phyloP scores from a whole-genome alignment of 208 protist species.

The Leishmania tropica region DNA sequence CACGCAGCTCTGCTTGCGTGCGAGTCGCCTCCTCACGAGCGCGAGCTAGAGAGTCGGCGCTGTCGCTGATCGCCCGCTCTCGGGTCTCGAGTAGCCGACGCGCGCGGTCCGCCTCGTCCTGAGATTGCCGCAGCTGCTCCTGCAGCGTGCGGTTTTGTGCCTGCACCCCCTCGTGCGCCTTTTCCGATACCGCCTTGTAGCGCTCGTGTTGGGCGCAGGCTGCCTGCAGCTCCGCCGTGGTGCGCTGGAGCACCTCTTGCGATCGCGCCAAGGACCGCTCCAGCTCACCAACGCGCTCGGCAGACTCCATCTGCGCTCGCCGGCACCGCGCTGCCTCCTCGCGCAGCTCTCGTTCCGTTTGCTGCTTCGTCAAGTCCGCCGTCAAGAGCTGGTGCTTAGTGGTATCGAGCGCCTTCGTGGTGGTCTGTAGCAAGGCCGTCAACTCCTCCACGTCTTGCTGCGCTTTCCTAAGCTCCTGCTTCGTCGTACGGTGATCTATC shows the following conservation, averaged over 20 bases:
- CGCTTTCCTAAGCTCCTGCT: conserved; percentile 17
- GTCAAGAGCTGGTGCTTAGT: conserved; percentile 20
- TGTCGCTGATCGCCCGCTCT: conserved; percentile 33
- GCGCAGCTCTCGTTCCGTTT: conserved; percentile 24
- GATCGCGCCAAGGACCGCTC: conserved; percentile 20
- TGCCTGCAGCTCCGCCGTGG: conserved; percentile 21
- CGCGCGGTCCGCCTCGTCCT: conserved; percentile 27
- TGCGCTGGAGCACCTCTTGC: conserved; percentile 17
- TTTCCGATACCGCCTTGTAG: conserved; percentile 27
- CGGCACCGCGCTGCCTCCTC: conserved; percentile 24
- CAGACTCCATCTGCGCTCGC: conserved; percentile 11
- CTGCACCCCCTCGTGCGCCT: conserved; percentile 19
- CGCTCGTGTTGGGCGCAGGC: conserved; percentile 20
- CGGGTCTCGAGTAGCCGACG: conserved; percentile 28
- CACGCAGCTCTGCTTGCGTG: conserved; percentile 34
- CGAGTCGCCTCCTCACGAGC: conserved; percentile 28
- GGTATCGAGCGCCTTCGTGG: conserved; percentile 21
- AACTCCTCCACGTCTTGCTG: conserved; percentile 23
- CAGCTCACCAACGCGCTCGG: conserved; percentile 29
- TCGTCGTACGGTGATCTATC: conserved; percentile 16
- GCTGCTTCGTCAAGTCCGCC: conserved; percentile 7
- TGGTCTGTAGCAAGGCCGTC: conserved; percentile 25
- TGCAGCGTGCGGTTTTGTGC: conserved; percentile 27
- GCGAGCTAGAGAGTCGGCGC: conserved; percentile 11
- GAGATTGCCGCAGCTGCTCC: conserved; percentile 32